Conservation (phyloP, 192 early-diverging fungal species). For the Dissophora ornata region DNA sequence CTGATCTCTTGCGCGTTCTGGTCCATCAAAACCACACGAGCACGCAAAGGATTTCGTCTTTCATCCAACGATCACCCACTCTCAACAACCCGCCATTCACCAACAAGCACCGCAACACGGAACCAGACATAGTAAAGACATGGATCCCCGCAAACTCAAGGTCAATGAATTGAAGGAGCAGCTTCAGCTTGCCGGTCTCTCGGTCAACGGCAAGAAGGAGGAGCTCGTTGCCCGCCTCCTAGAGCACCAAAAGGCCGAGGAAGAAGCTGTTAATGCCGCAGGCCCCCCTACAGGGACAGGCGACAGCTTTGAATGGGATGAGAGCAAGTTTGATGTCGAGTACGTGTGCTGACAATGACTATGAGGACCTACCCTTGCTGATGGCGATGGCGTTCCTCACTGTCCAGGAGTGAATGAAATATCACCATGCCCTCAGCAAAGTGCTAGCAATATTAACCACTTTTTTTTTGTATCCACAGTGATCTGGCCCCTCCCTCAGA, state of each 20-base stretch:
- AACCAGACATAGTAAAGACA: no score
- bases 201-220: slow-evolving; percentile 73
- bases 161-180: slow-evolving; percentile 69
- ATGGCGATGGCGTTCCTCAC: no score
- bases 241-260: slow-evolving; percentile 62
- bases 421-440: no score
- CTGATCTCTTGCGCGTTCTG: no score
- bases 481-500: slow-evolving; percentile 45
- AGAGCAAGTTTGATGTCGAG: slow-evolving; percentile 46
- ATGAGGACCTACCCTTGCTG: no score
- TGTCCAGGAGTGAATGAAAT: no score
- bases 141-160: slow-evolving; percentile 62
- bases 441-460: no score
- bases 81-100: no score
- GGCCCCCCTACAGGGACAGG: slow-evolving; percentile 49
- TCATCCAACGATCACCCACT: no score
- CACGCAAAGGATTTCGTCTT: no score
- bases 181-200: slow-evolving; percentile 62
- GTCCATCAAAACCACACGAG: no score
- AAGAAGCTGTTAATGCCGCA: slow-evolving; percentile 38
- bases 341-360: slow-evolving; percentile 16
- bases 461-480: slow-evolving; percentile 1
- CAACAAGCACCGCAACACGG: no score
- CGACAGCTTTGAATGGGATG: slow-evolving; percentile 55
- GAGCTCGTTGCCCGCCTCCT: slow-evolving; percentile 71